Conservation (phyloP, 176 grass and related monocot genomes). For the Puya raimondii region DNA sequence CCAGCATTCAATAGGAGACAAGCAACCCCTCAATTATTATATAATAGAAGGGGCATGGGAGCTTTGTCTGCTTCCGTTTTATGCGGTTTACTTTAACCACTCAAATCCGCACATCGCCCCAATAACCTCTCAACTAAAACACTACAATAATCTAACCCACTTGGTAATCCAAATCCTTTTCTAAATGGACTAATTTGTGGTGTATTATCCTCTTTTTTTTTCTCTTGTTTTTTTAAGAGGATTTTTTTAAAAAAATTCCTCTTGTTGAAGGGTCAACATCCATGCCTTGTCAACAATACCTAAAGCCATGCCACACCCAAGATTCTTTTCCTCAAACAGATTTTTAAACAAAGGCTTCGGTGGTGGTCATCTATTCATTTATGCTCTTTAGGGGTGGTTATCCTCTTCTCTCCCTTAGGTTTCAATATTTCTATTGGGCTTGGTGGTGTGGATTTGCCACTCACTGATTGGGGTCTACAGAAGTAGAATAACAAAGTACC, state of each 20-base stretch:
- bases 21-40: constrained; percentile 4
- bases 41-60: background rate
- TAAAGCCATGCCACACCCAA: constrained; percentile 28
- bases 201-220: constrained; percentile 16
- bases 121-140: background rate
- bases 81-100: constrained; percentile 1
- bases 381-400: background rate
- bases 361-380: background rate
- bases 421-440: background rate
- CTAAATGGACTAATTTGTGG: background rate
- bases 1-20: constrained; percentile 6
- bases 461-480: too few relatives aligned
- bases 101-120: background rate
- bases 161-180: background rate
- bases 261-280: constrained; percentile 57
- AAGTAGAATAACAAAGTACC: too few relatives aligned
- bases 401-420: background rate
- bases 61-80: constrained; percentile 3
- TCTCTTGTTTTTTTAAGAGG: too few relatives aligned
- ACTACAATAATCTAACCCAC: constrained; percentile 11
- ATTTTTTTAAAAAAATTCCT: background rate
- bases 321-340: constrained; percentile 23
- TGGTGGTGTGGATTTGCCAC: too few relatives aligned
- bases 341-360: background rate
- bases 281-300: constrained; percentile 44